Evolutionary conservation across 2,329 filamentous ascomycete genomes (phyloP).

Genomic region (Aureobasidium uvarum): DNA sequence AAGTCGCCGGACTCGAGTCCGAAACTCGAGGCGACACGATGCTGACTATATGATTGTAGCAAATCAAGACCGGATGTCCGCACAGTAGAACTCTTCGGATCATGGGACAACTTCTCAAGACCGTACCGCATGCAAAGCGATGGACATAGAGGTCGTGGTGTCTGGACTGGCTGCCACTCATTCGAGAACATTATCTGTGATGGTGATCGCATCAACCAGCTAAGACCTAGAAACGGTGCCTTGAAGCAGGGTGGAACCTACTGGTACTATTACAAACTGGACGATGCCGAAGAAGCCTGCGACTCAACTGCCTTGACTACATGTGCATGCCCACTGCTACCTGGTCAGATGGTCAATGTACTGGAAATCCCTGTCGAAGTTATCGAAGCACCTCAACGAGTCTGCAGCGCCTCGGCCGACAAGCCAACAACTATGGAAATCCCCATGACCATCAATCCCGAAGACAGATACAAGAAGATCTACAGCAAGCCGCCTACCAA

Average conservation of each 20-base stretch:
- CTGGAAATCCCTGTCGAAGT: conserved; percentile 73
- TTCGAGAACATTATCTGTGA: conserved; percentile 85
- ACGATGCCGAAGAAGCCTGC: conserved; percentile 73
- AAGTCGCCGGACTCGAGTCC: conserved; percentile 21
- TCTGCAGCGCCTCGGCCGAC: conserved; percentile 36
- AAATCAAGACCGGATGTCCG: conserved; percentile 52
- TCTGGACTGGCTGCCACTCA: conserved; percentile 84
- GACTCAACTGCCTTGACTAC: conserved; percentile 72
- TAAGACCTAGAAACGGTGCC: conserved; percentile 66
- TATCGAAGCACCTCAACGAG: conserved; percentile 31
- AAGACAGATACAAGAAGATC: conserved; percentile 29
- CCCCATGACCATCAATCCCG: conserved; percentile 28
- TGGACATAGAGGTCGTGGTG: conserved; percentile 65
- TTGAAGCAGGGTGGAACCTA: conserved; percentile 91
- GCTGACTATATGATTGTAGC: conserved; percentile 18
- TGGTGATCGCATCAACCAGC: conserved; percentile 57
- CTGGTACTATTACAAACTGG: conserved; percentile 94
- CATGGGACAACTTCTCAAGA: conserved; percentile 90
- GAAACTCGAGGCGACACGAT: not conserved
- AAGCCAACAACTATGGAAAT: conserved; percentile 32
- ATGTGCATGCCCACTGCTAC: conserved; percentile 77
- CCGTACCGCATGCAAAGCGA: conserved; percentile 81
- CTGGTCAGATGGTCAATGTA: conserved; percentile 83
- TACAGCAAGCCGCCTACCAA: conserved; percentile 26
- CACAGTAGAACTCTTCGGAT: conserved; percentile 79